Evolutionary conservation across 2,329 filamentous ascomycete genomes (phyloP), one percentile per base, ranked within the genome.

Genomic region (Aureobasidium pullulans): DNA sequence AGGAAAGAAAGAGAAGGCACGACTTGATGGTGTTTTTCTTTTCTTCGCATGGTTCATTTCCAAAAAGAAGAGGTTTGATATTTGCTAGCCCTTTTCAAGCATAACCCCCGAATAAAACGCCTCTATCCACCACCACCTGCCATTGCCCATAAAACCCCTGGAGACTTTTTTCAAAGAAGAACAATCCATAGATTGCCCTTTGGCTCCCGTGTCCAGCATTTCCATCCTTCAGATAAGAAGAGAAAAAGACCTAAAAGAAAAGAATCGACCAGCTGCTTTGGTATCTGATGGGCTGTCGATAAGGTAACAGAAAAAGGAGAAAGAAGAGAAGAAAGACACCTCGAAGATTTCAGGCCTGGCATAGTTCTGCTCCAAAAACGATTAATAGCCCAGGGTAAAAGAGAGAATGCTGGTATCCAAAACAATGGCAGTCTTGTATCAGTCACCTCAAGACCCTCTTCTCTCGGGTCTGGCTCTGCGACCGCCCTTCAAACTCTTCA

Each of bases 401-500:
- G 15, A 32, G 15, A 16, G 34, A 10, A 9, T 49, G 40, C 36
- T 40, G 40, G 23, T 59, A 42, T 59, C 46, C 44, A 59, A 43
- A 19, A 43, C 37, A 43, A 54, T 50, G 47, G n/a, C 39, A 43
- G n/a, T 16, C 28, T 23, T 16, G 19, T 34, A 29, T 54, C 28
- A 28, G 6, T n/a, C 37, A 49, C 19, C 2, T 60, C 54, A 61
- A 44, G 42, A 62, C 15, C 56, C 61, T 43, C 61, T 62, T 37
- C 62, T 64, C 61, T 73, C 72, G 4, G 71, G 68, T 50, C 71
- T 64, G 31, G 70, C 66, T 59, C 83, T 79, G 64, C 85, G 80
- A 34, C 84, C 84, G 53, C 87, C 86, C 77, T 90, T 92, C 73
- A 94, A 75, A 73, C 87, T 90, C 81, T 89, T 91, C 76, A 94